Base-by-base conservation (phyloP, 2,329 filamentous ascomycete species). In the Apiospora phragmitis region DNA sequence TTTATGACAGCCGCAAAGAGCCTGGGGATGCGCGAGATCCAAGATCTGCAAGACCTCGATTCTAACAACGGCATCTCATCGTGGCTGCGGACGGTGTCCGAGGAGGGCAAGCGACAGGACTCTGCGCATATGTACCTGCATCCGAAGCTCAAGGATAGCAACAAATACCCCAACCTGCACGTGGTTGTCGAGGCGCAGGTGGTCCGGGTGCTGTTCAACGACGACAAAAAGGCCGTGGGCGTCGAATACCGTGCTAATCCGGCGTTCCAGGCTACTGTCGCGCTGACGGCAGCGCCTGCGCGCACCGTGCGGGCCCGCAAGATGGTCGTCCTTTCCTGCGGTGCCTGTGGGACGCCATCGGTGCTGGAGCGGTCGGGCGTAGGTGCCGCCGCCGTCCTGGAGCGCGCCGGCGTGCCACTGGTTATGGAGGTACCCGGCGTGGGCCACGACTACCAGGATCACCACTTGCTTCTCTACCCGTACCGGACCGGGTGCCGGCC, bases 301-400 rank as follows among this genome's bases (percentile, higher is more conserved):
- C 67, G 21, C 18, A 75, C 70, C 24, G 79, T 90, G 26, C 83
- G 79, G 62, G 89, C 89, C 4, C 82, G 83, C 8, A 90, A 88
- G 78, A 79, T 90, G n/a, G 88, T 91, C 4, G 75, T 85, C 8
- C 72, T 85, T 0, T 81, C 83, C 1, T 81, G 83, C 5, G 89
- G 89, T 12, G 83, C 87, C 0, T 81, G 85, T 6, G 85, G 86
- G 1, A 87, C 88, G 0, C 88, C 89, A 0, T 78, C 80, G 0
- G 83, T 92, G 0, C 84, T 92, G 0, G 89, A 92, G 76, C 81
- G 90, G 26, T 92, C 90, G 0, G 90, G 90, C 9, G 75, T 92
- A 1, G 89, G 88, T n/a, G 82, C 83, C 65, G 79, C 83, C 0
- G 80, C 85, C 1, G 79, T 90, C 21, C 77, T 84, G 16, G 72